A percentile compares a stretch with the other conserved stretches of the same genome.
phyloP scores from a whole-genome alignment of 2,329 filamentous ascomycete species.

The Apiospora malaysiana region DNA sequence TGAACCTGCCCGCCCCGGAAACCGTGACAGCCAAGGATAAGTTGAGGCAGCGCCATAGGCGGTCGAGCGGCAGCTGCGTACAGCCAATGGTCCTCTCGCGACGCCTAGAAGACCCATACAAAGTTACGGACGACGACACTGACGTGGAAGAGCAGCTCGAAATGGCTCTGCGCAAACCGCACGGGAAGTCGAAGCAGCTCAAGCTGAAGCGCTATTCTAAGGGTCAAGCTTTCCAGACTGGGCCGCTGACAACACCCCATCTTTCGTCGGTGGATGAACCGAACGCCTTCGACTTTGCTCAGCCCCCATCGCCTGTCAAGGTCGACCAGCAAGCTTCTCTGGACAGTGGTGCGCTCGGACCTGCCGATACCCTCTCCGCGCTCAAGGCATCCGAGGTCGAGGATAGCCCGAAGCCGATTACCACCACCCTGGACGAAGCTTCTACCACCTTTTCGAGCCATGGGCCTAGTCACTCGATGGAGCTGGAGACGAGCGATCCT shows the following conservation, averaged over 20 bases:
- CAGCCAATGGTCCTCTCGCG: slow-evolving; percentile 41
- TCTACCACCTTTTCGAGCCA: slow-evolving; percentile 33
- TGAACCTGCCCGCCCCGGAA: slow-evolving; percentile 28
- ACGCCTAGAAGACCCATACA: slow-evolving; percentile 43
- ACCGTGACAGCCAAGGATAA: slow-evolving; percentile 37
- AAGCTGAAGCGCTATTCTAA: slow-evolving; percentile 50
- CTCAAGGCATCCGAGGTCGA: slow-evolving; percentile 7
- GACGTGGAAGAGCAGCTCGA: slow-evolving; percentile 52
- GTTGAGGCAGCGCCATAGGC: slow-evolving; percentile 47
- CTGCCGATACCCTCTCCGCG: not conserved
- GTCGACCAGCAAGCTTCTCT: slow-evolving; percentile 19
- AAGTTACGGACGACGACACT: slow-evolving; percentile 51
- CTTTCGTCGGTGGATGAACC: slow-evolving; percentile 33
- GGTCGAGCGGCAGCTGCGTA: slow-evolving; percentile 58
- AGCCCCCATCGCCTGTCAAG: slow-evolving; percentile 33
- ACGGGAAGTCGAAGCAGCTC: slow-evolving; percentile 42
- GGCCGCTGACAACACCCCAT: slow-evolving; percentile 37
- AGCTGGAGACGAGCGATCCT: slow-evolving; percentile 34
- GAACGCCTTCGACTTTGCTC: slow-evolving; percentile 47
- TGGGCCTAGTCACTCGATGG: slow-evolving; percentile 27
- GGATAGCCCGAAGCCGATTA: slow-evolving; percentile 21
- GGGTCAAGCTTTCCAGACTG: slow-evolving; percentile 43
- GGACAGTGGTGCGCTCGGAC: not conserved
- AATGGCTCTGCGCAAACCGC: slow-evolving; percentile 43
- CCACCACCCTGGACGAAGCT: slow-evolving; percentile 26